phyloP scores from a whole-genome alignment of 192 early-diverging fungal genomes.

The Linnemannia schmuckeri region DNA sequence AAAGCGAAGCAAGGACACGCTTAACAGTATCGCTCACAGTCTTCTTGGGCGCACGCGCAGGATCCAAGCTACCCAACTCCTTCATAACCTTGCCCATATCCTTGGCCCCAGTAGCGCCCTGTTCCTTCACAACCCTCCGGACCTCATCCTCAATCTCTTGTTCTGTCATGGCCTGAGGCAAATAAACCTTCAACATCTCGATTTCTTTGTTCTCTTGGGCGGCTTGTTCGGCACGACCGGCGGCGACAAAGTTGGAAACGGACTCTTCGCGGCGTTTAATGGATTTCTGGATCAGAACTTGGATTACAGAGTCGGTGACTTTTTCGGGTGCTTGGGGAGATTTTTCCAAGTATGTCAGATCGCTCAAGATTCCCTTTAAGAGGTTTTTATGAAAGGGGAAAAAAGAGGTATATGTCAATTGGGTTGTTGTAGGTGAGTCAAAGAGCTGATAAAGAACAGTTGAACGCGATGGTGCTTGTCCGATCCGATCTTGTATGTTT shows the following conservation, averaged over 20 bases:
- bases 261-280: conserved; percentile 90
- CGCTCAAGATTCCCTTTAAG: conserved; percentile 80
- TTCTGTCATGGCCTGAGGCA: conserved; percentile 83
- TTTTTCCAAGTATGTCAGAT: conserved; percentile 85
- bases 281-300: conserved; percentile 79
- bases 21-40: conserved; percentile 83
- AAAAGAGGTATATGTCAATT: not conserved
- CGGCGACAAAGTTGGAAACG: conserved; percentile 71
- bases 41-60: conserved; percentile 81
- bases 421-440: not conserved
- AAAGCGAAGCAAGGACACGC: conserved; percentile 64
- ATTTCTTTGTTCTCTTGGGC: conserved; percentile 78
- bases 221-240: conserved; percentile 81
- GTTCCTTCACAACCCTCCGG: conserved; percentile 61
- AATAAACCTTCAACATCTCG: conserved; percentile 74
- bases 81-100: conserved; percentile 93
- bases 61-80: conserved; percentile 72
- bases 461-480: not conserved
- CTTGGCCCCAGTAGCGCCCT: conserved; percentile 73
- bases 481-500: not conserved
- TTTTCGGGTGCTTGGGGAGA: conserved; percentile 56
- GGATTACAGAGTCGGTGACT: conserved; percentile 72
- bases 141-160: conserved; percentile 80
- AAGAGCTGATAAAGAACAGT: not conserved
- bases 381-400: conserved; percentile 57